Evolutionary conservation across 2,329 filamentous ascomycete genomes (phyloP).

Genomic region (Aspergillus sp.): DNA sequence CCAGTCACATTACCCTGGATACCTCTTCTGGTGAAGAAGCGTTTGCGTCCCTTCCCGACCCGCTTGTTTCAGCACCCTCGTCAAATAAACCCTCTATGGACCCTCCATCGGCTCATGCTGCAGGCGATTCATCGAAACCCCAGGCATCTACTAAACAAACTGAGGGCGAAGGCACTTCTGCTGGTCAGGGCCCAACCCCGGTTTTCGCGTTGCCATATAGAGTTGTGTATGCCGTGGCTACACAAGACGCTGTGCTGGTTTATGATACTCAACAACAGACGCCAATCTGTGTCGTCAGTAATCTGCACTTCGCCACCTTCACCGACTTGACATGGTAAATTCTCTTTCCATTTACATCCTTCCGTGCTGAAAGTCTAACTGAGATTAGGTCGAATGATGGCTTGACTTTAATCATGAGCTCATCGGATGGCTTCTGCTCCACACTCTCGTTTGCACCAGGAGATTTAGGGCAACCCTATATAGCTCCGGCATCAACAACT

Average conservation of each 20-base stretch:
- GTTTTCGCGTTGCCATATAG: conserved; percentile 86
- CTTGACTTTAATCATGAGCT: conserved; percentile 83
- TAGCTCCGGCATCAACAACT: conserved; percentile 37
- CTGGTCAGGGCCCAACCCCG: conserved; percentile 51
- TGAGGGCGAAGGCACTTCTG: conserved; percentile 48
- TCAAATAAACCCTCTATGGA: conserved; percentile 62
- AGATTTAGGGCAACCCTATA: conserved; percentile 79
- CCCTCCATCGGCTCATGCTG: conserved; percentile 54
- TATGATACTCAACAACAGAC: conserved; percentile 98
- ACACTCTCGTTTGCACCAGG: conserved; percentile 76
- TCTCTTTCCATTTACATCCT: neutral
- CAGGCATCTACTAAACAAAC: conserved; percentile 48
- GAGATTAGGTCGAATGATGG: conserved; percentile 66
- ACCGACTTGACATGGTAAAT: conserved; percentile 91
- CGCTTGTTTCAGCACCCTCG: conserved; percentile 57
- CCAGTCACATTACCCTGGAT: conserved; percentile 90
- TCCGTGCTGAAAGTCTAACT: conserved; percentile 10
- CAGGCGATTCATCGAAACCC: conserved; percentile 47
- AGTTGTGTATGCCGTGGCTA: conserved; percentile 94
- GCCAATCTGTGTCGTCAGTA: conserved; percentile 90
- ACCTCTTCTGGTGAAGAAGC: conserved; percentile 82
- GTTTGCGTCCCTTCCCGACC: conserved; percentile 78
- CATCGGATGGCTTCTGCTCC: conserved; percentile 96
- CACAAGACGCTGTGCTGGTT: conserved; percentile 87
- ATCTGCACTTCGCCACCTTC: conserved; percentile 94